A percentile compares a stretch with the other conserved stretches of the same genome.
phyloP scores from a whole-genome alignment of 495 filamentous ascomycete genomes.

The Copromyces sp. region DNA sequence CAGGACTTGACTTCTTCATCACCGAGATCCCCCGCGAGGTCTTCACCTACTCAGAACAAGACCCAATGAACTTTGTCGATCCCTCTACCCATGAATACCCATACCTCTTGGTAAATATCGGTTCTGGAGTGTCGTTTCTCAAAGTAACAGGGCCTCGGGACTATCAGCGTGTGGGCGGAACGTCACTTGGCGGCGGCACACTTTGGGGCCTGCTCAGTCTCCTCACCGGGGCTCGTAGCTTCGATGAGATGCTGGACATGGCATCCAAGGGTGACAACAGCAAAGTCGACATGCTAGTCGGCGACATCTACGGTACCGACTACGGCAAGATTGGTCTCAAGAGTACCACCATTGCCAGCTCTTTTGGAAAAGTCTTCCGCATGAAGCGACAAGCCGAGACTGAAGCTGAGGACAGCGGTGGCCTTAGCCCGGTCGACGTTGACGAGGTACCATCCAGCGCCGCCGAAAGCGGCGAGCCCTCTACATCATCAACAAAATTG shows the following conservation, averaged over 20 bases:
- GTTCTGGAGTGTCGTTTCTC: constrained; percentile 97
- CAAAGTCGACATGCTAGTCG: constrained; percentile 92
- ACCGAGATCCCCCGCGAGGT: constrained; percentile 94
- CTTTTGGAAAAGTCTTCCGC: constrained; percentile 91
- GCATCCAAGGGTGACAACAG: constrained; percentile 89
- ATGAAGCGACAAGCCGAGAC: constrained; percentile 67
- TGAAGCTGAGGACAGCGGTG: constrained; percentile 67
- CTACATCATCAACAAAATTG: constrained; percentile 8
- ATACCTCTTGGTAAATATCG: constrained; percentile 96
- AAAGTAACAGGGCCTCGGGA: constrained; percentile 84
- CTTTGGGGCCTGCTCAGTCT: constrained; percentile 90
- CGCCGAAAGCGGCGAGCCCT: constrained; percentile 7
- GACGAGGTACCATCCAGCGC: constrained; percentile 7
- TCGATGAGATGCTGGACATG: constrained; percentile 92
- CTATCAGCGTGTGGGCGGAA: constrained; percentile 86
- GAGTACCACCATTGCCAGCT: constrained; percentile 85
- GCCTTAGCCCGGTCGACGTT: constrained; percentile 43
- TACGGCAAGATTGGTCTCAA: constrained; percentile 93
- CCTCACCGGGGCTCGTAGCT: constrained; percentile 78
- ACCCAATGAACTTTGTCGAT: constrained; percentile 77
- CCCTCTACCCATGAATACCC: constrained; percentile 72
- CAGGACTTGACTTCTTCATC: constrained; percentile 90
- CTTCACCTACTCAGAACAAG: constrained; percentile 83
- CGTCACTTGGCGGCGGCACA: constrained; percentile 88
- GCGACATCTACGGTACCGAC: constrained; percentile 94